These are phyloP conservation scores for Solanum peruvianum DNA, from an alignment of 257 asterid species.

Conservation along the genomic window DNA sequence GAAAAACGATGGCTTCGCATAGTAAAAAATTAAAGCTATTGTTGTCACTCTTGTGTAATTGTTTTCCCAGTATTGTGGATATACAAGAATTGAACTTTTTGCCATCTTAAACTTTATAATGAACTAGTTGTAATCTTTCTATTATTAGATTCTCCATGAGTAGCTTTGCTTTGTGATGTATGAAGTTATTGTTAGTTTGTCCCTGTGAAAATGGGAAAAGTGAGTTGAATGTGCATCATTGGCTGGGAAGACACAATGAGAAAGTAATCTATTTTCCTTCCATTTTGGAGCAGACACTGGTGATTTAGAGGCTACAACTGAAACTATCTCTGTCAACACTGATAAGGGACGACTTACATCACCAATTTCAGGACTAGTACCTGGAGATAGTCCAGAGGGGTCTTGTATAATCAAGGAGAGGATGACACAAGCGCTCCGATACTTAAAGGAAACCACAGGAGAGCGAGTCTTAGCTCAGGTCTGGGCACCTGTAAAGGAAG, in stretches of 20 bases:
- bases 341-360: not conserved
- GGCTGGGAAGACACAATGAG: not conserved
- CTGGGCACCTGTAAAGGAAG: slow-evolving; percentile 9
- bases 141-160: not conserved
- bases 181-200: not conserved
- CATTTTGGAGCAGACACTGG: not conserved
- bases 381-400: not conserved
- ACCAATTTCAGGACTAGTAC: not conserved
- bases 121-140: not conserved
- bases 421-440: not conserved
- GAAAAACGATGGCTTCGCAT: not conserved
- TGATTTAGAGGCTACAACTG: not conserved
- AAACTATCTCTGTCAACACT: not conserved
- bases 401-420: slow-evolving; percentile 1
- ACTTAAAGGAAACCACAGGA: not conserved
- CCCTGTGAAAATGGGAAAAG: not conserved
- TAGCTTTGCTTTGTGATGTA: not conserved
- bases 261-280: not conserved
- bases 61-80: not conserved
- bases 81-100: not conserved
- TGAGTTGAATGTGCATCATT: not conserved
- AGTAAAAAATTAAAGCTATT: not conserved
- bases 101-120: not conserved
- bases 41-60: not conserved
- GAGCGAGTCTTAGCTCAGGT: slow-evolving; percentile 9